Base-by-base conservation (phyloP, 768 basidiomycete genomes). In the Cyclocybe cylindracea region DNA sequence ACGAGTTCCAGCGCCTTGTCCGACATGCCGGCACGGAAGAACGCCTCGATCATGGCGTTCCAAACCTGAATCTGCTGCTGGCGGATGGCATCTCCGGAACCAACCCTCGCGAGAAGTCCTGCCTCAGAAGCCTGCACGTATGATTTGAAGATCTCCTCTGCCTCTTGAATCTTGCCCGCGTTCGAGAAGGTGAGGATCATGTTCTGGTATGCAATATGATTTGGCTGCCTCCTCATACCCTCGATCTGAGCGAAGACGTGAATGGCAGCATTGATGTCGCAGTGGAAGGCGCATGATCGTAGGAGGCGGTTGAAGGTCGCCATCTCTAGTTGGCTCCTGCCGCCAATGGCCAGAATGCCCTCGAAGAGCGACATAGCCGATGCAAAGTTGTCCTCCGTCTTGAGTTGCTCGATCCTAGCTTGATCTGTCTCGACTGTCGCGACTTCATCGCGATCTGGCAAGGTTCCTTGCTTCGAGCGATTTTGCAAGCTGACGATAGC, bases 291-390 rank as follows among this genome's bases (percentile, higher is more conserved):
- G 54, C 85, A 86, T 0, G 82, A 82, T 1, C 80, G 77, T 10
- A 95, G 71, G 39, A 96, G 75, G 6, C 61, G 67, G 32, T 69
- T 65, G 66, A 84, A 92, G 2, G 80, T 62, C 11, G 44, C 41
- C 3, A 68, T 34, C 0, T 72, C 69, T 40, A 84, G 62, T 4
- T 63, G 56, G 6, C 58, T 39, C 39, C 63, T 61, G 16, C 69
- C 68, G 11, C 63, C 53, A 7, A 75, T 66, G 7, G 76, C 64
- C 29, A 77, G 70, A 13, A 84, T 76, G 0, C 83, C 76, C 19
- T 87, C 77, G 66, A 94, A 94, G 11, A 95, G 70, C 11, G 82
- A 77, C 70, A 93, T 72, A 0, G 91, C 91, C 0, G 83, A 78
- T 0, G 72, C 63, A 53, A 93, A 85, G 55, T 89, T 91, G 60